phyloP scores from a whole-genome alignment of 2,329 filamentous ascomycete species.

The Zasmidium angulare region DNA sequence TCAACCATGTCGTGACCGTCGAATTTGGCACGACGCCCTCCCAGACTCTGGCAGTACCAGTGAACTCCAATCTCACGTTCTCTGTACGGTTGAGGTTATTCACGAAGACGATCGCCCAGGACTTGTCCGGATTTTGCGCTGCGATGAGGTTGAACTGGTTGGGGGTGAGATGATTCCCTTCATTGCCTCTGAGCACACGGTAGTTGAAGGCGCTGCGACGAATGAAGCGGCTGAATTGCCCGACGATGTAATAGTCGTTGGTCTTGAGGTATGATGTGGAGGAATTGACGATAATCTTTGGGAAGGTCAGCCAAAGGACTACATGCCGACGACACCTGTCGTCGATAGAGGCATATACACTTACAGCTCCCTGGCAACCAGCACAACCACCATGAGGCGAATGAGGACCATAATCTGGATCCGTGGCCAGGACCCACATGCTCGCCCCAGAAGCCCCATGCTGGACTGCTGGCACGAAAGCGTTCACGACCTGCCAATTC shows the following conservation, averaged over 20 bases:
- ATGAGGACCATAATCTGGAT: conserved; percentile 46
- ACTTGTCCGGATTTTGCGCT: conserved; percentile 23
- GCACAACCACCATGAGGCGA: conserved; percentile 43
- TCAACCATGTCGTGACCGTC: conserved; percentile 22
- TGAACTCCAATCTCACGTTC: conserved; percentile 23
- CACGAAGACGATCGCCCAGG: conserved; percentile 27
- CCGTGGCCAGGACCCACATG: conserved; percentile 49
- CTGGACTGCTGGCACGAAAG: conserved; percentile 34
- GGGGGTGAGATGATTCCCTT: conserved; percentile 5
- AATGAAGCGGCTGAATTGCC: conserved; percentile 44
- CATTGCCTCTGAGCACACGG: conserved; percentile 20
- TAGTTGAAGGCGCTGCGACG: conserved; percentile 22
- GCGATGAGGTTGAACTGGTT: conserved; percentile 25
- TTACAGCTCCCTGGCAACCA: conserved; percentile 56
- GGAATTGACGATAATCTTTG: conserved; percentile 64
- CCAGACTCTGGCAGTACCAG: conserved; percentile 19
- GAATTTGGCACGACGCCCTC: conserved; percentile 20
- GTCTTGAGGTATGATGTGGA: conserved; percentile 46
- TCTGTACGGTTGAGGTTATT: conserved; percentile 25
- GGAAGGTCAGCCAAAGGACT: neutral
- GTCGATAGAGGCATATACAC: neutral
- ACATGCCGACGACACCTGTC: too few species aligned
- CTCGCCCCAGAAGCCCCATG: conserved; percentile 49
- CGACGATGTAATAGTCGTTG: conserved; percentile 56
- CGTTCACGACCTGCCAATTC: conserved; percentile 24